These are phyloP conservation scores for Lichenothelia convexa DNA, from an alignment of 495 filamentous ascomycete species.

Conservation along the genomic window DNA sequence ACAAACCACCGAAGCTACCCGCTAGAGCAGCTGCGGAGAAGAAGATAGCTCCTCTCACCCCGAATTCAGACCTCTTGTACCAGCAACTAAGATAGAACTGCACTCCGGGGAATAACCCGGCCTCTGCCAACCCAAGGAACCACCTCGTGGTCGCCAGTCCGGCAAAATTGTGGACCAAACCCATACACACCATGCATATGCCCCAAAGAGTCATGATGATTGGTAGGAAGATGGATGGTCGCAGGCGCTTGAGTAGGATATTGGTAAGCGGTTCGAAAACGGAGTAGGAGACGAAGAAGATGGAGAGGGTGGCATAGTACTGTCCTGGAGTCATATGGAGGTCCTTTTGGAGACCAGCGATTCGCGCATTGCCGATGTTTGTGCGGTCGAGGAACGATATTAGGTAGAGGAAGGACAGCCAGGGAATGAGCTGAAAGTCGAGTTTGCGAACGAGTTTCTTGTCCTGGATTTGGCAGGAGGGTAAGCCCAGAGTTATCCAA, in stretches of 20 bases:
- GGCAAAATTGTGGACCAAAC: constrained; percentile 31
- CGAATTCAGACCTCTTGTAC: constrained; percentile 13
- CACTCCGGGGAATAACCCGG: constrained; percentile 30
- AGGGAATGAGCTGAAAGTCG: constrained; percentile 42
- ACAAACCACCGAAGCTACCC: constrained; percentile 20
- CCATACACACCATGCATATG: constrained; percentile 21
- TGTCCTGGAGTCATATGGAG: constrained; percentile 42
- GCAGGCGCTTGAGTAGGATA: constrained; percentile 42
- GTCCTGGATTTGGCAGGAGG: constrained; percentile 28
- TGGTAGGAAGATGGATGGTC: constrained; percentile 37
- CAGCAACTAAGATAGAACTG: constrained; percentile 17
- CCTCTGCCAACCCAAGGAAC: constrained; percentile 73
- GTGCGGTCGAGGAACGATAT: constrained; percentile 67
- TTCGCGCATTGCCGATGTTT: constrained; percentile 41
- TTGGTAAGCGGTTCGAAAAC: constrained; percentile 33
- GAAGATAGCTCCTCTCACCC: constrained; percentile 12
- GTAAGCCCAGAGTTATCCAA: too few relatives aligned
- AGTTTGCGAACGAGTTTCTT: constrained; percentile 44
- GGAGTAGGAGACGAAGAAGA: constrained; percentile 88
- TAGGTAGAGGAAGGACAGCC: constrained; percentile 64
- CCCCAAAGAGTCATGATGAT: constrained; percentile 37
- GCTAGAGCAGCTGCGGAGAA: constrained; percentile 25
- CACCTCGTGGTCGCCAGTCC: constrained; percentile 34
- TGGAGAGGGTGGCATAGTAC: constrained; percentile 62
- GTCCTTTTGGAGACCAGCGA: constrained; percentile 31